phyloP scores from a whole-genome alignment of 2,329 filamentous ascomycete species.

The Pseudogymnoascus sp. region DNA sequence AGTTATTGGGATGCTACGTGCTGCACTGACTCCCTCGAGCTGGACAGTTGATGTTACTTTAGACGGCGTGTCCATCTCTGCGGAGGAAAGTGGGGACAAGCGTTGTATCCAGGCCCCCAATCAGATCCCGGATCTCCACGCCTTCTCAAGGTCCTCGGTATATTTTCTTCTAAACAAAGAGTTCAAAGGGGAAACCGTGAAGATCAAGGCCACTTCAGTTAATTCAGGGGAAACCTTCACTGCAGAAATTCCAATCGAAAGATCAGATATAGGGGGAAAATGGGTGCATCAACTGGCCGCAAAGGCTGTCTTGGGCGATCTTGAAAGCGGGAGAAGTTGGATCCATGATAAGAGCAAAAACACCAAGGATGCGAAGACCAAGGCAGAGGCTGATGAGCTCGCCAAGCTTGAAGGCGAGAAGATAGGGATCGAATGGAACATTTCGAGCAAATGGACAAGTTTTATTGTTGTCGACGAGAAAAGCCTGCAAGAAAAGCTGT shows the following conservation, averaged over 20 bases:
- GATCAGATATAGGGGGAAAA: not conserved
- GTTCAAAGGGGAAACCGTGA: not conserved
- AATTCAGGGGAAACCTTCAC: constrained; percentile 1
- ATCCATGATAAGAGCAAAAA: constrained; percentile 38
- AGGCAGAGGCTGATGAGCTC: constrained; percentile 43
- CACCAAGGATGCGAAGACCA: constrained; percentile 39
- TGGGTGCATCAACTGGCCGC: constrained; percentile 60
- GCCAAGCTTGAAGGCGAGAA: constrained; percentile 58
- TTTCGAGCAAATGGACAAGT: constrained; percentile 62
- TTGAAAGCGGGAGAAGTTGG: constrained; percentile 65
- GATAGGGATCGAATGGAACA: constrained; percentile 56
- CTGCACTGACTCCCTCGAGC: constrained; percentile 10
- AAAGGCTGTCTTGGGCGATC: constrained; percentile 57
- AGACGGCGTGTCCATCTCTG: not conserved
- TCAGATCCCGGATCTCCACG: constrained; percentile 9
- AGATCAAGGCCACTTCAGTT: constrained; percentile 3
- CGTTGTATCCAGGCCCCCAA: constrained; percentile 9
- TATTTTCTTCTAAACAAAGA: constrained; percentile 10
- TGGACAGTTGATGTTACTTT: constrained; percentile 7
- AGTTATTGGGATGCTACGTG: constrained; percentile 10
- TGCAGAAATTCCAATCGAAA: constrained; percentile 5
- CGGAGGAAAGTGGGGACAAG: not conserved
- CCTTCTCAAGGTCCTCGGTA: constrained; percentile 10
- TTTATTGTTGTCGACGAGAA: constrained; percentile 58
- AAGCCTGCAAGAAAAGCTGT: not conserved